Base-by-base conservation (phyloP, 257 asterid genomes). In the Jasminum sambac region DNA sequence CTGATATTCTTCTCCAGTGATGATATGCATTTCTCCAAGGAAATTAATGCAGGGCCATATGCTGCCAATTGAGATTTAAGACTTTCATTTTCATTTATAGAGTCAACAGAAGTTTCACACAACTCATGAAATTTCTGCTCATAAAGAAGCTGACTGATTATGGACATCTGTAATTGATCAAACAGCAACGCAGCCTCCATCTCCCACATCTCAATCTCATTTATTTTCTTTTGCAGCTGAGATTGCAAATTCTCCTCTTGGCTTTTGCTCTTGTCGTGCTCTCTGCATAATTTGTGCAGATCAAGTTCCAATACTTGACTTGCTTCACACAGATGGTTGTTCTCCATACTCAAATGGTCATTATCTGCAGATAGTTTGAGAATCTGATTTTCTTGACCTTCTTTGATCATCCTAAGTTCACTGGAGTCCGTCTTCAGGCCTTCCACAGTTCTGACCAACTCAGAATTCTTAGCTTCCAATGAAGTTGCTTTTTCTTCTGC, bases 111-210 rank as follows among this genome's bases (percentile, higher is more conserved):
- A 63, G 77, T 83, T 77, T 86, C 82, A 37, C 68, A 50, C 65
- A 95, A 90, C 81, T 91, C 97, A 60, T 68, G 79, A 77, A 84
- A 77, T 88, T 84, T 95, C 82, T 85, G 92, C 86, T 89, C 93
- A 8, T 84, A 85, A 16, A 91, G 76, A 73, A 85, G 73, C 74
- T 85, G 90, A 70, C 79, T 76, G 74, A 88, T 60, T 74, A 79
- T 79, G 19, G 88, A 84, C 73, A 71, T 67, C 79, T 87, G 92
- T 77, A 91, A 74, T 70, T 91, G 87, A 72, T 86, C 82, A 40
- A 88, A 88, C 52, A 85, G 64, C 42, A 70, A 82, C 39, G 77
- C 76, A 71, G 84, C 86, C 77, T 74, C 79, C 40, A 59, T 57
- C 84, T 91, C 96, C 90, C 85, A 83, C 74, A 71, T 83, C 24